These are phyloP conservation scores for Aspergillus campestris DNA, from an alignment of 495 filamentous ascomycete species.

Conservation along the genomic window DNA sequence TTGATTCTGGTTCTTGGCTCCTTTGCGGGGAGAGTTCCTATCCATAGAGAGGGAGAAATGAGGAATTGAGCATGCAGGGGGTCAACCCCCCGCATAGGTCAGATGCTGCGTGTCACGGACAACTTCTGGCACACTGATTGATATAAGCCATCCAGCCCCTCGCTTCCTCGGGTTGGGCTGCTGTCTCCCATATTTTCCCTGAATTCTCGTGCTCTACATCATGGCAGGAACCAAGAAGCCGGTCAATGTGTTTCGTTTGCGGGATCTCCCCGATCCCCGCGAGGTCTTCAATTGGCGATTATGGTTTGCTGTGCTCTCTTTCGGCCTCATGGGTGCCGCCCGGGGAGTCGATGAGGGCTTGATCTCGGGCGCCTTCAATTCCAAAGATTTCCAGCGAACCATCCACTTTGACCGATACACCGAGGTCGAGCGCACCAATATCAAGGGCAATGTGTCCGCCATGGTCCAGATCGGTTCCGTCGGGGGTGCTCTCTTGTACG, in stretches of 20 bases:
- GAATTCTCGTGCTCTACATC: slow-evolving; percentile 6
- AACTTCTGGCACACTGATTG: too few species aligned
- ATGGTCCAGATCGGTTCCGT: slow-evolving; percentile 69
- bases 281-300: slow-evolving; percentile 56
- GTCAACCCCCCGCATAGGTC: too few species aligned
- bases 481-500: slow-evolving; percentile 52
- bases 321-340: slow-evolving; percentile 63
- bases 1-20: too few species aligned
- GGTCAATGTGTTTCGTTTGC: slow-evolving; percentile 57
- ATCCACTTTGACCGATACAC: slow-evolving; percentile 50
- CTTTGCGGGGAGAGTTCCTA: too few species aligned
- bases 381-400: slow-evolving; percentile 49
- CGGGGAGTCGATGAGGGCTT: slow-evolving; percentile 61
- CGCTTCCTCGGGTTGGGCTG: too few species aligned
- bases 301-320: slow-evolving; percentile 58
- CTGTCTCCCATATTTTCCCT: too few species aligned
- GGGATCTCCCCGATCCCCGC: slow-evolving; percentile 44
- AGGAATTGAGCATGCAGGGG: too few species aligned
- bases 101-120: too few species aligned
- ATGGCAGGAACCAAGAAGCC: slow-evolving; percentile 59
- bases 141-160: too few species aligned
- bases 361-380: slow-evolving; percentile 58
- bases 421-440: slow-evolving; percentile 46
- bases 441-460: slow-evolving; percentile 60
- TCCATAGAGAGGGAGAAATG: too few species aligned